Base-by-base conservation (phyloP, 805 yeast genomes). In the Lipomyces yamadae region DNA sequence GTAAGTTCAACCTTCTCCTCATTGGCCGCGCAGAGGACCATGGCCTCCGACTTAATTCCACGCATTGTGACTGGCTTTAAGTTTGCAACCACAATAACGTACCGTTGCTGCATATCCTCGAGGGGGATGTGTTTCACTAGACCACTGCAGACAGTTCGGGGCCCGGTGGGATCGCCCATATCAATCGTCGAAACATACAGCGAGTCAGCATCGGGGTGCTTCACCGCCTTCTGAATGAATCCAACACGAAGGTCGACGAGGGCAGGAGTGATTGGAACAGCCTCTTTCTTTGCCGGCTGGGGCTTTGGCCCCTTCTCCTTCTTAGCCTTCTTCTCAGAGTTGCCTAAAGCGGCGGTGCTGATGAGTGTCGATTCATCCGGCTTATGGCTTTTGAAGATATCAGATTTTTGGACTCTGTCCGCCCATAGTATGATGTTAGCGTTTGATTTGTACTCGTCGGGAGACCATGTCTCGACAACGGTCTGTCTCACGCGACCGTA, bases 71-170 rank as follows among this genome's bases (percentile, higher is more conserved):
- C 99, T 24, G 99, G 99, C 82, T 95, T 95, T 81, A 95, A 86
- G 83, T 96, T 96, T 74, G 98, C 97, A 74, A 95, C 92, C 65
- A 89, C 89, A 57, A 95, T 89, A 42, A 68, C 96, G 74, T 85
- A 85, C 79, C 98, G 89, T 79, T 91, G 86, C 85, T 95, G 99
- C 97, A 95, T 89, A 55, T 90, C 96, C 81, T 95, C 98, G 71
- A 96, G 78, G 53, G 97, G 88, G 77, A 91, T 84, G 80, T 90
- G 87, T 73, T 91, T 91, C 70, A 92, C 98, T 75, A 95, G 84
- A 73, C 99, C 99, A 11, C 97, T 91, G 82, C 99, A 95, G 65
- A 95, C 97, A 37, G 98, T 95, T 83, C 99, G 88, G 76, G 99
- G 99, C 67, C 96, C 96, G 78, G 91, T 97, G 70, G 84, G 93